A percentile compares a stretch with the other conserved stretches of the same genome.
Conservation (phyloP, 2,329 filamentous ascomycete species). For the Xylariaceae sp. region DNA sequence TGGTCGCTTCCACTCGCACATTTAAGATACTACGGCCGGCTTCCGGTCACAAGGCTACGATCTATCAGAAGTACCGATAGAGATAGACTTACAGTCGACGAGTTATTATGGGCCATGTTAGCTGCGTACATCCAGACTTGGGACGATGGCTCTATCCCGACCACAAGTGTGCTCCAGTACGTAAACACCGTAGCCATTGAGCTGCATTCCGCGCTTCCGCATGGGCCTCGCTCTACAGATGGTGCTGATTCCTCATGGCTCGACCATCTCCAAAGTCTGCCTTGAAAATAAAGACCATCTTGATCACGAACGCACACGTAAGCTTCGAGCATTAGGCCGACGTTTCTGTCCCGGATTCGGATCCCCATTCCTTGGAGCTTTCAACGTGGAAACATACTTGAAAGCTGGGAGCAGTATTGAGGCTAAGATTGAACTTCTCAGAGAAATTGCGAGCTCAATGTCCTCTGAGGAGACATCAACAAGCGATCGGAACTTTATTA, state of each 20-base stretch:
- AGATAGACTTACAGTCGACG: conserved; percentile 10
- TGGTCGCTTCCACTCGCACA: conserved; percentile 14
- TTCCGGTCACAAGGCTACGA: conserved; percentile 5
- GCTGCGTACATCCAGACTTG: conserved; percentile 5
- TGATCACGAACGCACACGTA: conserved; percentile 2
- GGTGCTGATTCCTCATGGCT: conserved; percentile 4
- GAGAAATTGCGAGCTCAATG: not conserved
- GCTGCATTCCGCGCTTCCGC: conserved; percentile 2
- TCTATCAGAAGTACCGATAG: conserved; percentile 9
- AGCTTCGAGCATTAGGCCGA: conserved; percentile 3
- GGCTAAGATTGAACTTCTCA: conserved; percentile 4
- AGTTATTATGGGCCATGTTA: conserved; percentile 6
- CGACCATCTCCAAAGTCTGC: conserved; percentile 4
- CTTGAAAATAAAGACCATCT: conserved; percentile 6
- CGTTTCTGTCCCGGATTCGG: not conserved
- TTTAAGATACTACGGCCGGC: conserved; percentile 11
- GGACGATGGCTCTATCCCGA: conserved; percentile 4
- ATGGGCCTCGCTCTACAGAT: not conserved
- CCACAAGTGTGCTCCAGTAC: conserved; percentile 2
- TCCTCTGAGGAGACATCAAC: too few relatives aligned
- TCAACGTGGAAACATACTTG: conserved; percentile 5
- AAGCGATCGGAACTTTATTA: too few relatives aligned
- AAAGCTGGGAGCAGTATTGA: not conserved
- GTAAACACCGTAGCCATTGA: conserved; percentile 7
- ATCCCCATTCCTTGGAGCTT: conserved; percentile 3